Percentiles rank a stretch among this genome's conserved stretches.
Evolutionary conservation across 345 rosid species (phyloP).

Genomic region (Euphorbia pulcherrima): DNA sequence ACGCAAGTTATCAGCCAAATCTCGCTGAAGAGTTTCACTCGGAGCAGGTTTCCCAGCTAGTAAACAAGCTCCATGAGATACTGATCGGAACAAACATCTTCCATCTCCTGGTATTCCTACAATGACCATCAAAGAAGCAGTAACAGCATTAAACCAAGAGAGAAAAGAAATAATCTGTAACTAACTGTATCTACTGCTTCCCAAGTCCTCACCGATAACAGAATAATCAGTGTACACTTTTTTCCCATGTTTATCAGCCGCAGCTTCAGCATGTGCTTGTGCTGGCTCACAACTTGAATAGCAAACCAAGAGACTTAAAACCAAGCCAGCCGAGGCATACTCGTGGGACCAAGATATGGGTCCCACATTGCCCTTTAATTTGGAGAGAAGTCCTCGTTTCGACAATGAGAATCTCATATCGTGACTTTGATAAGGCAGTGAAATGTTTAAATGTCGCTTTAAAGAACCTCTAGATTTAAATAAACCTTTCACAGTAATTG

Average conservation of each 20-base stretch:
- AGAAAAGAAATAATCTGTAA: neutral
- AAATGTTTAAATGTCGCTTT: constrained; percentile 45
- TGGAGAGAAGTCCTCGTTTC: constrained; percentile 33
- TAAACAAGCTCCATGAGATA: constrained; percentile 79
- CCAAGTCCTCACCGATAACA: constrained; percentile 54
- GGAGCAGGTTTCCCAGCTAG: constrained; percentile 66
- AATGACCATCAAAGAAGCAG: constrained; percentile 15
- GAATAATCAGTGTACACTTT: constrained; percentile 74
- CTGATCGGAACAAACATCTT: constrained; percentile 90
- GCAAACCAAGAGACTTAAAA: constrained; percentile 65
- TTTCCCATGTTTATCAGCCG: constrained; percentile 55
- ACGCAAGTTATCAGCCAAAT: constrained; percentile 82
- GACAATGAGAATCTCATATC: constrained; percentile 43
- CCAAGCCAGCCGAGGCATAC: constrained; percentile 45
- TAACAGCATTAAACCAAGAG: neutral
- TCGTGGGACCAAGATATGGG: constrained; percentile 40
- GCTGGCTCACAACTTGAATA: constrained; percentile 55
- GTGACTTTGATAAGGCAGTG: constrained; percentile 37
- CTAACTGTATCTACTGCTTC: neutral
- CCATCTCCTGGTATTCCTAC: constrained; percentile 98
- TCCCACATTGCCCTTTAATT: constrained; percentile 42
- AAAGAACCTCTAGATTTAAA: constrained; percentile 25
- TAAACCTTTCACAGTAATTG: constrained; percentile 38
- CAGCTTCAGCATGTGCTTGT: constrained; percentile 61
- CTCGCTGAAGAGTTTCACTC: constrained; percentile 55